Evolutionary conservation across 139 green algal genomes (phyloP), one percentile per base, ranked within the genome.

Genomic region (Chlorella sp.): DNA sequence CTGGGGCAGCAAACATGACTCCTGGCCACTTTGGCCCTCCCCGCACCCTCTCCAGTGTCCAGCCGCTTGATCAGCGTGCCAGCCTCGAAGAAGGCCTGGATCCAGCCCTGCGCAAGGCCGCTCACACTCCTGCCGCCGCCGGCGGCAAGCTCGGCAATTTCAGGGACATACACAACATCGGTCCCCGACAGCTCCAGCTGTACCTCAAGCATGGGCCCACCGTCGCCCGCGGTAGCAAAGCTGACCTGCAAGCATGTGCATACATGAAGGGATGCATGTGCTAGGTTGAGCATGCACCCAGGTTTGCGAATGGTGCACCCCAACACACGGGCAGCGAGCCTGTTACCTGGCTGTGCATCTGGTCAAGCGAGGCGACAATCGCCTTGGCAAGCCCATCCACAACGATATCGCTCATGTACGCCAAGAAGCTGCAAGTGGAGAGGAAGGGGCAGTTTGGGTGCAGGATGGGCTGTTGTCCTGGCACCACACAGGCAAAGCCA

Each of bases 391-490:
- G 94, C 46, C 96, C 96, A 24, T 94, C 86, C 9, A 97, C 92
- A n/a, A 98, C 93, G 54, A 98, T 95, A 74, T 94, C 89, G 36
- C 87, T 92, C 6, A 97, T 91, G 87, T 95, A 96, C 68, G 97
- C 93, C 24, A 96, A 91, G 80, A 97, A 98, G 65, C 78, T 73
- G 72, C 72, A 78, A 26, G 8, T 2, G 11, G 32, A 20, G 9
- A 7, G 69, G 9, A 20, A 20, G 38, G 1, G 20, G 51, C 13
- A 26, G 11, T 11, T 54, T 54, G 69, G 26, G n/a, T 56, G 26
- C 28, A 34, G 28, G n/a, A n/a, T n/a, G n/a, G n/a, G n/a, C n/a
- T n/a, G n/a, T n/a, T n/a, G n/a, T n/a, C n/a, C n/a, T n/a, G n/a
- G n/a, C n/a, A n/a, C n/a, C n/a, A 30, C 20, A 30, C 69, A 41